Evolutionary conservation across 441 rosid genomes (phyloP), one percentile per base, ranked within the genome.

Genomic region (Aquilaria agallochum): DNA sequence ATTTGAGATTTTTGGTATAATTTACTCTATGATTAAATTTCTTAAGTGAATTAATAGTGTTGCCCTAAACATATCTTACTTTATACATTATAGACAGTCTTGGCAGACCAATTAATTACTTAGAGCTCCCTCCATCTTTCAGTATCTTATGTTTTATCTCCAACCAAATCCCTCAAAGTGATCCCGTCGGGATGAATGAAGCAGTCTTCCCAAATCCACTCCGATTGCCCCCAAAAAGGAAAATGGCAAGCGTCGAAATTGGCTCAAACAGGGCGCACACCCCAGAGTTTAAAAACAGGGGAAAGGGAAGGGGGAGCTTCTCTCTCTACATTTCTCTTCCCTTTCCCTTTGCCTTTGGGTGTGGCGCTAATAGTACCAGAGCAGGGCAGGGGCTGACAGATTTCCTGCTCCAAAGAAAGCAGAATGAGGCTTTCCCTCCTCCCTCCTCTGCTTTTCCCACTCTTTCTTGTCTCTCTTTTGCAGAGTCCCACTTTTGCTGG

Each of bases 401-500:
- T 14, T n/a, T n/a, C 31, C 11, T 11, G 45, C 44, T 55, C 50
- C 55, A 44, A 50, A 56, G 46, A 5, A 8, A 7, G 9, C 33
- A 2, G 10, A 2, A 40, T 8, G 80, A 67, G 62, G 58, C 68
- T 74, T 10, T 32, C 11, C 10, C 27, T 58, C 60, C 55, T 54
- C 62, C 63, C 31, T 63, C 27, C 57, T 61, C 59, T 66, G 44
- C 70, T 79, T 50, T 57, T 76, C 3, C 50, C 31, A 11, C n/a
- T 53, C 27, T 12, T 2, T 52, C 64, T 78, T 64, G 47, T 74
- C 58, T 71, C 76, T 68, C 74, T 85, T 66, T 65, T 70, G 33
- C 59, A 55, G 31, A 63, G 77, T 56, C 76, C 76, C 53, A 59
- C 79, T 62, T 74, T 76, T 72, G 89, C 94, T 68, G 48, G 53